A percentile compares a stretch with the other conserved stretches of the same genome.
phyloP scores from a whole-genome alignment of 768 basidiomycete genomes.

The Boletus tomentosulus region DNA sequence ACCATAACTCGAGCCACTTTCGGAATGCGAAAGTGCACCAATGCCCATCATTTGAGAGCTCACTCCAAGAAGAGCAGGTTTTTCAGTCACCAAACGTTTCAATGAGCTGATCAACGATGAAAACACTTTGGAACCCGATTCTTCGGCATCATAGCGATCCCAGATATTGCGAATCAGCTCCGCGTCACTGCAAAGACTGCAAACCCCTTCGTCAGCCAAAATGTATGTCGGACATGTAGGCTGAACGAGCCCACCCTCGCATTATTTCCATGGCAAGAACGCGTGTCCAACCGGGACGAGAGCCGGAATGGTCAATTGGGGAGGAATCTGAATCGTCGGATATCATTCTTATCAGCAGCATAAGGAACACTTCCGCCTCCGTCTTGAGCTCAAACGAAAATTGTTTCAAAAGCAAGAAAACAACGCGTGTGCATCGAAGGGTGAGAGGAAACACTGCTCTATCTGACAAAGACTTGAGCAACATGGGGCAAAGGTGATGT shows the following conservation, averaged over 20 bases:
- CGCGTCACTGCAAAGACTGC: constrained; percentile 72
- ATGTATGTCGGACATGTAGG: neutral
- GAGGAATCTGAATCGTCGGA: constrained; percentile 45
- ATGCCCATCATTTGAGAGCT: constrained; percentile 78
- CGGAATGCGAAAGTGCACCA: constrained; percentile 46
- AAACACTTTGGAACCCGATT: constrained; percentile 66
- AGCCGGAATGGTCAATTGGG: constrained; percentile 23
- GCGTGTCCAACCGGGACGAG: constrained; percentile 78
- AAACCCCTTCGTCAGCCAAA: constrained; percentile 1
- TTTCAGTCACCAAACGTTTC: constrained; percentile 85
- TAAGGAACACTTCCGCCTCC: constrained; percentile 85
- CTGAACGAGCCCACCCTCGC: constrained; percentile 54
- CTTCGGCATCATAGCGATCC: constrained; percentile 66
- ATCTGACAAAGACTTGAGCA: constrained; percentile 83
- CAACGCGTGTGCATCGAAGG: constrained; percentile 87
- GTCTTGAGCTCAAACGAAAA: constrained; percentile 77
- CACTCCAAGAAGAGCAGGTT: constrained; percentile 78
- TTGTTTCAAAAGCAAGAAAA: constrained; percentile 89
- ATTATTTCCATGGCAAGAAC: constrained; percentile 92
- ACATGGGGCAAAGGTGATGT: constrained; percentile 85
- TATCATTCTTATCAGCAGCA: constrained; percentile 62
- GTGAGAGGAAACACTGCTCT: constrained; percentile 81
- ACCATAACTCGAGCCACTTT: constrained; percentile 39
- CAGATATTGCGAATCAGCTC: constrained; percentile 77
- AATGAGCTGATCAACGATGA: constrained; percentile 75